Percentiles rank a stretch among this genome's conserved stretches.
These are phyloP conservation scores for Aspergillus aculeatinus DNA, from an alignment of 2,329 filamentous ascomycete species.

Conservation along the genomic window DNA sequence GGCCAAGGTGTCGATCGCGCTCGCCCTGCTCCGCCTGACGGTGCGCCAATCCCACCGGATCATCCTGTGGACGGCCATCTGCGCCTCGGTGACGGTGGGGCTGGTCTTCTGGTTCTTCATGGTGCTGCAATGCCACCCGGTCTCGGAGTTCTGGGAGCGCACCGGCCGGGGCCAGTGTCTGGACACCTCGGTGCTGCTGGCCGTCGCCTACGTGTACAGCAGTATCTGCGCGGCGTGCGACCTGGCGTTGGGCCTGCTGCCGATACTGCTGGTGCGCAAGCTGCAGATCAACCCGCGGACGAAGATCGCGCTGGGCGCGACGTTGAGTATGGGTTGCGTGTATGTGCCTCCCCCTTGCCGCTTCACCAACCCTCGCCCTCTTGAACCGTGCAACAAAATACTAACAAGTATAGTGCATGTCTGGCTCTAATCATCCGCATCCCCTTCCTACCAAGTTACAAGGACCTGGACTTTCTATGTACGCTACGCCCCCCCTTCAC, in stretches of 20 bases:
- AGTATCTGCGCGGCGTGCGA: conserved; percentile 45
- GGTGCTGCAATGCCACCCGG: conserved; percentile 50
- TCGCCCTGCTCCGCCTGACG: conserved; percentile 51
- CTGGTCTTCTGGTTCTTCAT: conserved; percentile 48
- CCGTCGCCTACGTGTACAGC: conserved; percentile 51
- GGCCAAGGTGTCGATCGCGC: conserved; percentile 50
- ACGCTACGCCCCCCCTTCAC: background rate
- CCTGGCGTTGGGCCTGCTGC: conserved; percentile 49
- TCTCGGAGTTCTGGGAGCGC: conserved; percentile 50
- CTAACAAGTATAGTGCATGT: conserved; percentile 15
- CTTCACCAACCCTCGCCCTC: too few relatives aligned
- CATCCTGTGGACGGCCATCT: conserved; percentile 46
- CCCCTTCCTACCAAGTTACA: conserved; percentile 42
- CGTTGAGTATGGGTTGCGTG: conserved; percentile 55
- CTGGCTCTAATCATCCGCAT: conserved; percentile 46
- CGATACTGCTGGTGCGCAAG: conserved; percentile 52
- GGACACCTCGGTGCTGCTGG: conserved; percentile 47
- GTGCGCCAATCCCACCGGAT: conserved; percentile 42
- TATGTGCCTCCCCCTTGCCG: conserved; percentile 7
- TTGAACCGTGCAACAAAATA: too few relatives aligned
- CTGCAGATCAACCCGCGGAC: conserved; percentile 53
- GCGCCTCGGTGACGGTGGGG: conserved; percentile 42
- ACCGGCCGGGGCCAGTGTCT: conserved; percentile 42
- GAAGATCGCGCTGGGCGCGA: conserved; percentile 51
- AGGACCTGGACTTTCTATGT: conserved; percentile 35